Base-by-base conservation (phyloP, 1,139 yeast species). In the Schizosaccharomyces versatilis region DNA sequence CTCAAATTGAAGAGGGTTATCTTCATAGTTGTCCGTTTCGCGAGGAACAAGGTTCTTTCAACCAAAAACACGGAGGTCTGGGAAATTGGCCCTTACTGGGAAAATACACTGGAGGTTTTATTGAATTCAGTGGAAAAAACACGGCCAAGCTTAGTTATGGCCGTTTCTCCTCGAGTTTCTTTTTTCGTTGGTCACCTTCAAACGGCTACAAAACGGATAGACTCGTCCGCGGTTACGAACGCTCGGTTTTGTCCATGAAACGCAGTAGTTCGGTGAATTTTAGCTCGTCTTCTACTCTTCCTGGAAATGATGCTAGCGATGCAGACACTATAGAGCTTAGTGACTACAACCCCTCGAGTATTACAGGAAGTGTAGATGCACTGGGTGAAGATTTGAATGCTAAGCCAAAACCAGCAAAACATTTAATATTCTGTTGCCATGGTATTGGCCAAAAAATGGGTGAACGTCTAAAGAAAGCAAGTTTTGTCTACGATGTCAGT, bases 391-490 rank as follows among this genome's bases (percentile, higher is more conserved):
- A 32, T 12, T 6, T 52, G 3, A 49, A 48, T 14, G 53, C 47
- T 15, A 52, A 44, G 14, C 54, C 52, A 32, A 51, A 53, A 38
- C 57, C 57, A 38, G 73, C 86, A 15, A 86, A 84, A 54, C 96
- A 90, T 67, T 68, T 90, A 56, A 76, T 88, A 1, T 70, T 90
- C 14, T 88, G 94, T 61, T 75, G 88, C 52, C 98, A 90, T 67
- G 97, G 98, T 0, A 84, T 90, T 59, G 97, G 97, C 1, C 98
- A 90, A 65, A 78, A 81, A 48, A 71, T 90, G 57, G 93, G 95
- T 2, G 77, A 79, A 55, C 77, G 78, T 61, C 80, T 82, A 61
- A 86, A 86, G 59, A 78, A 84, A 47, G 80, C 86, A 51, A 85
- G 85, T 65, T 90, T 90, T 68, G 80, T 90, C 6, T 94, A 85